phyloP scores from a whole-genome alignment of 176 grass and related monocot genomes.

The Aegilops longissima region DNA sequence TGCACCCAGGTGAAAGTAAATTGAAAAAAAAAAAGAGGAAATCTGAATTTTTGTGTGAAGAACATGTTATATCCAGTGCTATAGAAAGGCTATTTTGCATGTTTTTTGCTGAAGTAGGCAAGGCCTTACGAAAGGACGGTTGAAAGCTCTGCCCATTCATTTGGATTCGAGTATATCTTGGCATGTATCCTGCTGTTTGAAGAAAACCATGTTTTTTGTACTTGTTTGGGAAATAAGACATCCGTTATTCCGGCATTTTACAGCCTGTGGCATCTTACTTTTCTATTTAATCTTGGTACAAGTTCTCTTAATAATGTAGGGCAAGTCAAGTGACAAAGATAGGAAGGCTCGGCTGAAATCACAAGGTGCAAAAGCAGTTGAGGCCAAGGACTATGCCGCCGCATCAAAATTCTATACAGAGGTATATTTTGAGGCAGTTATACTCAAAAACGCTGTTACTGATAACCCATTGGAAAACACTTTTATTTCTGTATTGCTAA shows the following conservation, averaged over 20 bases:
- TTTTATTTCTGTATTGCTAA: not conserved
- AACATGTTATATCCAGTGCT: no score
- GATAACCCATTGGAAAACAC: not conserved
- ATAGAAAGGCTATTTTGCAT: no score
- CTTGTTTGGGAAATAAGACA: not conserved
- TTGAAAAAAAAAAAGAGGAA: no score
- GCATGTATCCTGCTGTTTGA: not conserved
- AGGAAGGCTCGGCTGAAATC: slow-evolving; percentile 36
- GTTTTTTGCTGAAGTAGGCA: not conserved
- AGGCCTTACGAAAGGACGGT: not conserved
- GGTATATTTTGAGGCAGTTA: slow-evolving; percentile 3
- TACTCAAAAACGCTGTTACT: not conserved
- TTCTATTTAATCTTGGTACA: not conserved
- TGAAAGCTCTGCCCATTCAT: not conserved
- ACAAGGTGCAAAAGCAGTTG: slow-evolving; percentile 27
- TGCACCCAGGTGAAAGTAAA: no score
- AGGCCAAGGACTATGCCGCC: not conserved
- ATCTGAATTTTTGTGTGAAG: no score
- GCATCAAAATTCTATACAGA: slow-evolving; percentile 31
- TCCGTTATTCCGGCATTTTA: not conserved
- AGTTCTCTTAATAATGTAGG: not conserved
- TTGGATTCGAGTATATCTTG: not conserved
- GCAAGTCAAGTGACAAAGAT: slow-evolving; percentile 4
- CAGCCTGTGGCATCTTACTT: not conserved
- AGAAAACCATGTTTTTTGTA: not conserved